Conservation (phyloP, 345 rosid species). For the Hibiscus trionum region DNA sequence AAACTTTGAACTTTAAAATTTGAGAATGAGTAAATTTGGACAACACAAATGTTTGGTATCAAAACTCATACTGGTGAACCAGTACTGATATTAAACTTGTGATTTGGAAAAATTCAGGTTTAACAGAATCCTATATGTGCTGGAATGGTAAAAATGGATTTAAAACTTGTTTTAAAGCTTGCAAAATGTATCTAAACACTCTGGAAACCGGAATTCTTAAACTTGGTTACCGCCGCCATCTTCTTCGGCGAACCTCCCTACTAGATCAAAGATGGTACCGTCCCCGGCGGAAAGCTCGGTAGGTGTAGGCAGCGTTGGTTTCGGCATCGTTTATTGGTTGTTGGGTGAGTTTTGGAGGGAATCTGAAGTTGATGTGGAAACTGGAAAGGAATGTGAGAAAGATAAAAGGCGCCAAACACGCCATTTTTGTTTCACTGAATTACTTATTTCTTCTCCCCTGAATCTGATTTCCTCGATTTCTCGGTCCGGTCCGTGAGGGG, state of each 20-base stretch:
- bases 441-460: neutral
- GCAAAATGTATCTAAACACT: constrained; percentile 12
- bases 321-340: constrained; percentile 5
- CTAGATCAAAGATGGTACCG: constrained; percentile 49
- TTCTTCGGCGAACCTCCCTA: constrained; percentile 88
- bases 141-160: too few relatives aligned
- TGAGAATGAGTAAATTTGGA: too few relatives aligned
- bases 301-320: constrained; percentile 16
- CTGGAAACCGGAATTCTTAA: constrained; percentile 76
- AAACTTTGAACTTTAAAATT: too few relatives aligned
- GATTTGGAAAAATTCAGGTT: too few relatives aligned
- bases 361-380: constrained; percentile 17
- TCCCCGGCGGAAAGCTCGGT: constrained; percentile 19
- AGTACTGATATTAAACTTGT: too few relatives aligned
- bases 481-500: constrained; percentile 3
- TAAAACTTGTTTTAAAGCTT: too few relatives aligned
- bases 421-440: constrained; percentile 29
- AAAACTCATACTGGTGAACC: too few relatives aligned
- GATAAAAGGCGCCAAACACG: constrained; percentile 47
- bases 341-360: constrained; percentile 19
- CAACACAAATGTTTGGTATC: too few relatives aligned
- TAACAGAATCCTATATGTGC: too few relatives aligned
- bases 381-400: constrained; percentile 10
- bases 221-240: constrained; percentile 84
- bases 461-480: neutral